These are phyloP conservation scores for Plasmodium reichenowi DNA, from an alignment of 169 alveolate genomes.

Conservation along the genomic window DNA sequence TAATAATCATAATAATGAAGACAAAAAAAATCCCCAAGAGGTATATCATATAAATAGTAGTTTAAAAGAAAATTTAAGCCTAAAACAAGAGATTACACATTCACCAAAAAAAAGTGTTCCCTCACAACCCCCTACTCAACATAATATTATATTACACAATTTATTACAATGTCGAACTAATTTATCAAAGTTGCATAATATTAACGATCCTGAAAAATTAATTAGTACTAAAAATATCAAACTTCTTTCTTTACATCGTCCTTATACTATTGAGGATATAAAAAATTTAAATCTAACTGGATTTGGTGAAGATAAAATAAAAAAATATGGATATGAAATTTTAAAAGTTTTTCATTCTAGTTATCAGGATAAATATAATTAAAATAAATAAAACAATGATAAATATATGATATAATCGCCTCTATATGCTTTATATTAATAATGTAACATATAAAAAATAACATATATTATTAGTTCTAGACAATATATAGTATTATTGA, in stretches of 20 bases:
- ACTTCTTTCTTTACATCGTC: conserved; percentile 46
- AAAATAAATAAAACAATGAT: neutral
- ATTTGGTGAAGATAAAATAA: conserved; percentile 65
- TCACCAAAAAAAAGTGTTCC: neutral
- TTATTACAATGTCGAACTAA: conserved; percentile 40
- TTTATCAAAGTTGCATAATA: conserved; percentile 45
- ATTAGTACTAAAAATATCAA: conserved; percentile 72
- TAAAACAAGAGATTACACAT: neutral
- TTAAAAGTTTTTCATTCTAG: conserved; percentile 39
- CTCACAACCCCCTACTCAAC: conserved; percentile 4
- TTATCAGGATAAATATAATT: conserved; percentile 1
- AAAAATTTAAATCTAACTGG: conserved; percentile 44
- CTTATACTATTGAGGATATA: conserved; percentile 46
- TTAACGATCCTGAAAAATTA: conserved; percentile 71
- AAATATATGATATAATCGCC: neutral
- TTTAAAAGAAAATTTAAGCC: neutral
- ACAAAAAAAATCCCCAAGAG: neutral
- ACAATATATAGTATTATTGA: no score
- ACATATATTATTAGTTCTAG: no score
- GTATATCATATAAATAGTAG: neutral
- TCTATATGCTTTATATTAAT: no score
- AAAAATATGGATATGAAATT: conserved; percentile 58
- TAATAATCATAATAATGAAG: neutral
- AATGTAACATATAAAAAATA: no score
- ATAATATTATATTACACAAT: conserved; percentile 15